Evolutionary conservation across 1,284 basidiomycete genomes (phyloP).

Genomic region (Trichosporon coremiiforme): DNA sequence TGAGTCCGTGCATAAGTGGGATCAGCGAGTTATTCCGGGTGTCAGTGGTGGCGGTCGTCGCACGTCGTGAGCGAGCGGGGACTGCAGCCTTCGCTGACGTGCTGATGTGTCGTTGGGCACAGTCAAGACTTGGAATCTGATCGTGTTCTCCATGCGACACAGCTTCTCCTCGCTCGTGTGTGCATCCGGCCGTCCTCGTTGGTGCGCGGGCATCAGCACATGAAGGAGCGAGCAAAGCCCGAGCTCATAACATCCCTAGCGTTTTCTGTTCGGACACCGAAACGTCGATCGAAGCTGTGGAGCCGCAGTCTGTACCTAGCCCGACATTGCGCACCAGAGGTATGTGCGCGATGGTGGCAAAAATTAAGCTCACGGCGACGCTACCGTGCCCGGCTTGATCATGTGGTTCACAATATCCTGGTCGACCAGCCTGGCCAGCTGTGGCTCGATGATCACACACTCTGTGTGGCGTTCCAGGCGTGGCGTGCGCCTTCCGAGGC

Average conservation of each 20-base stretch:
- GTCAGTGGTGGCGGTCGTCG: background rate
- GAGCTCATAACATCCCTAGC: background rate
- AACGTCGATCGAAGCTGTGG: background rate
- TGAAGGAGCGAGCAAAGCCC: background rate
- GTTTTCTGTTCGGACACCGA: background rate
- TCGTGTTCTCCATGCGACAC: background rate
- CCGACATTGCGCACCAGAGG: constrained; percentile 4
- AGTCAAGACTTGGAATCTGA: background rate
- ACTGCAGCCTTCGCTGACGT: background rate
- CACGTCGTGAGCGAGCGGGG: background rate
- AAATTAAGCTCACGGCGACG: background rate
- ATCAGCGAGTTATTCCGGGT: background rate
- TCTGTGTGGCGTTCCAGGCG: background rate
- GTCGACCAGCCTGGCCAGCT: background rate
- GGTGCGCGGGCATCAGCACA: background rate
- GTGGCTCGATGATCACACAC: background rate
- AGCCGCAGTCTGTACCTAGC: constrained; percentile 17
- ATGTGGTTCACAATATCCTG: too few relatives aligned
- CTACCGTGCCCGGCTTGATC: background rate
- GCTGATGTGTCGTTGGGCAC: background rate
- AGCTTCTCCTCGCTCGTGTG: background rate
- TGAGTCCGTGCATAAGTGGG: background rate
- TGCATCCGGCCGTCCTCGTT: background rate
- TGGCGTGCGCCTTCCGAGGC: background rate
- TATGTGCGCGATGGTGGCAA: background rate